Conservation (phyloP, 2,329 filamentous ascomycete genomes). For the Alternaria alternata region DNA sequence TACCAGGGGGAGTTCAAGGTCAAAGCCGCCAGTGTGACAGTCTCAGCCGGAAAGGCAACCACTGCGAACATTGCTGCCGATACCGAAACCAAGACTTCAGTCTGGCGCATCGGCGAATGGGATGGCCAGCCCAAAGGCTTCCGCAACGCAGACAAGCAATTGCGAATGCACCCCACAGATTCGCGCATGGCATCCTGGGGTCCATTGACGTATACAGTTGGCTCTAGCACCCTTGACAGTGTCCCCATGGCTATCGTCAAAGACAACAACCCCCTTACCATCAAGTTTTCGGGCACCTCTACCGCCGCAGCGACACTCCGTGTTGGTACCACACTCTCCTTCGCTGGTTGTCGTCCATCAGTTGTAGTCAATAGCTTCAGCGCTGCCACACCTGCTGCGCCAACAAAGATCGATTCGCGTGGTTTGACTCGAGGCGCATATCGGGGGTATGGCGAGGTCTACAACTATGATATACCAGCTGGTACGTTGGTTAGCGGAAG, state of each 20-base stretch:
- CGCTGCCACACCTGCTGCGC: conserved; percentile 60
- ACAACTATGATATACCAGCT: conserved; percentile 67
- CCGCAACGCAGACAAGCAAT: conserved; percentile 71
- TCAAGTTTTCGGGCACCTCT: conserved; percentile 65
- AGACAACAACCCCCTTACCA: conserved; percentile 66
- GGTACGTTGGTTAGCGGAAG: conserved; percentile 66
- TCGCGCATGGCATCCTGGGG: conserved; percentile 69
- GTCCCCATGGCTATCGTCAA: conserved; percentile 75
- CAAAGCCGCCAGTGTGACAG: conserved; percentile 55
- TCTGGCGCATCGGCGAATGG: conserved; percentile 72
- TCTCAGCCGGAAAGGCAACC: conserved; percentile 60
- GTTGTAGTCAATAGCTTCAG: conserved; percentile 65
- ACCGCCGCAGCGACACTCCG: conserved; percentile 65
- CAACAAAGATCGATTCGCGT: conserved; percentile 69
- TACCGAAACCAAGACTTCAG: conserved; percentile 59
- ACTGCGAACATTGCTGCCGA: conserved; percentile 62
- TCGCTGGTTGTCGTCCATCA: conserved; percentile 66
- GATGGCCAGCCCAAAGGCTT: conserved; percentile 68
- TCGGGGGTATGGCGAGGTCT: conserved; percentile 69
- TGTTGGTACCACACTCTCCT: conserved; percentile 70
- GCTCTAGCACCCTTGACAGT: conserved; percentile 59
- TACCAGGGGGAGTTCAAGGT: conserved; percentile 68
- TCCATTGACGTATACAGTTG: conserved; percentile 68
- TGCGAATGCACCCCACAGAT: conserved; percentile 74
- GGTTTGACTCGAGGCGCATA: conserved; percentile 73